phyloP scores from a whole-genome alignment of 306 rosid species.

The Adenanthera pavonina region DNA sequence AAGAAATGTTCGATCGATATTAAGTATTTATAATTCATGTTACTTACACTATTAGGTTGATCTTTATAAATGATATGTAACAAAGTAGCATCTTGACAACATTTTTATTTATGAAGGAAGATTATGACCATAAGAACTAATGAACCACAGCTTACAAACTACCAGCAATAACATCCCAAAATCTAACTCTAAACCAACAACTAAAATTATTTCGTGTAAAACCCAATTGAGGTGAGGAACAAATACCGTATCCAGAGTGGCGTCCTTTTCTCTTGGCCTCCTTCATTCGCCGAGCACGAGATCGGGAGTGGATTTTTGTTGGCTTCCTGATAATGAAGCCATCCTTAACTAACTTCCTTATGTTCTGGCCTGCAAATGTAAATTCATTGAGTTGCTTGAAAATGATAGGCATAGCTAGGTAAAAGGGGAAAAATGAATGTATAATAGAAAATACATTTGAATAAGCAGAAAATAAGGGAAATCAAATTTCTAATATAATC shows the following conservation, averaged over 20 bases:
- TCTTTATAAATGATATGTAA: not conserved
- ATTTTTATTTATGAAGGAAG: not conserved
- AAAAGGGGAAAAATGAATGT: not conserved
- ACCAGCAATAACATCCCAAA: not conserved
- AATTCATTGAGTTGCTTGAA: not conserved
- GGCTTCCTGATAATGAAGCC: slow-evolving; percentile 97
- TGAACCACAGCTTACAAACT: not conserved
- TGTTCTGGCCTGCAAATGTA: slow-evolving; percentile 76
- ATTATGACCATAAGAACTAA: too few relatives aligned
- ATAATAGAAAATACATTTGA: not conserved
- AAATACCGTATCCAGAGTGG: slow-evolving; percentile 91
- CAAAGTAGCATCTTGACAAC: not conserved
- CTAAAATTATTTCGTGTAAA: not conserved
- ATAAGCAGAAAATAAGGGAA: not conserved
- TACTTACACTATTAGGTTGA: not conserved
- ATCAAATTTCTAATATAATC: not conserved
- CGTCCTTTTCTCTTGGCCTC: slow-evolving; percentile 97
- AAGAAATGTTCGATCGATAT: not conserved
- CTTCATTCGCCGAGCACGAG: slow-evolving; percentile 95
- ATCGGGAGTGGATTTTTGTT: slow-evolving; percentile 94
- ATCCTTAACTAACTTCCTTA: slow-evolving; percentile 94
- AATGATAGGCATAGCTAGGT: not conserved
- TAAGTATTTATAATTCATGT: not conserved
- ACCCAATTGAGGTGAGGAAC: not conserved
- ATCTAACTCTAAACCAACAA: not conserved